Conservation (phyloP, 2,329 filamentous ascomycete genomes). For the Sclerotinia minor region DNA sequence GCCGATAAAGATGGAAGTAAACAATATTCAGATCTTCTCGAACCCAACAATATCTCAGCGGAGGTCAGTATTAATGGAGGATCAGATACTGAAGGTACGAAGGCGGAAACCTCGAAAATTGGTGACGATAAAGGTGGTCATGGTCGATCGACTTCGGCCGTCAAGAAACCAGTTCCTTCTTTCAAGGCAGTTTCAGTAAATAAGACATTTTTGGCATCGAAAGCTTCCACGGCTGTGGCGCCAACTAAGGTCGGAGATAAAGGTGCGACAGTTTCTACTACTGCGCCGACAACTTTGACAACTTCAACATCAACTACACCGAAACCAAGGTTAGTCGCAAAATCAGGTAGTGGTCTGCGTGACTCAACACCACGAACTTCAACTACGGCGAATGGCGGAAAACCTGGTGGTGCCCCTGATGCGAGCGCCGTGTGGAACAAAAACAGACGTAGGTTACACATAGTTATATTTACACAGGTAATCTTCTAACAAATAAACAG, state of each 20-base stretch:
- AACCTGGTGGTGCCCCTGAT: conserved; percentile 64
- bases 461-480: not conserved
- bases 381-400: conserved; percentile 54
- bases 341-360: conserved; percentile 63
- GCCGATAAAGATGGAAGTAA: conserved; percentile 53
- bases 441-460: conserved; percentile 67
- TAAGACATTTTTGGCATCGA: conserved; percentile 78
- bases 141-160: conserved; percentile 56
- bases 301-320: conserved; percentile 50
- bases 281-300: conserved; percentile 43
- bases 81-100: conserved; percentile 74
- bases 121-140: conserved; percentile 61
- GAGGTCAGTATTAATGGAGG: conserved; percentile 71
- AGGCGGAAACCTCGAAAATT: conserved; percentile 53
- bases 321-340: conserved; percentile 73
- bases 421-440: conserved; percentile 83
- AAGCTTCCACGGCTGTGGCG: conserved; percentile 51
- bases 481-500: conserved; percentile 45
- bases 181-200: conserved; percentile 88
- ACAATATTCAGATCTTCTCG: conserved; percentile 55
- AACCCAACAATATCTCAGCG: conserved; percentile 60
- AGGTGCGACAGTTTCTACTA: conserved; percentile 31
- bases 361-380: conserved; percentile 51
- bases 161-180: conserved; percentile 68
- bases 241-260: conserved; percentile 55